phyloP scores from a whole-genome alignment of 352 stramenopile species.

The Pythium aquatile region DNA sequence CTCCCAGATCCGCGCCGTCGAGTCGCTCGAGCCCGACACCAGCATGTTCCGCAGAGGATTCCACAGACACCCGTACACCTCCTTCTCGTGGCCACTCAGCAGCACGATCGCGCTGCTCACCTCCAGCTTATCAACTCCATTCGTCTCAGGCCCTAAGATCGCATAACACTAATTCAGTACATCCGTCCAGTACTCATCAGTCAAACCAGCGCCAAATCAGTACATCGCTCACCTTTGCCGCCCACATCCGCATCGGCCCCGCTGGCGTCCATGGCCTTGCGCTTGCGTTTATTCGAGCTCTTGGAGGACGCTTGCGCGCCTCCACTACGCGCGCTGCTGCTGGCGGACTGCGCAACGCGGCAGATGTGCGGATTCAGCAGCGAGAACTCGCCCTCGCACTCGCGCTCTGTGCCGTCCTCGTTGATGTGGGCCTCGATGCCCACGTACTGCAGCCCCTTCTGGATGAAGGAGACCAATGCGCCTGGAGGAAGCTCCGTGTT shows the following conservation, averaged over 20 bases:
- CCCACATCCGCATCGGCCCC: conserved; percentile 37
- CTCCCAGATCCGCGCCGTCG: conserved; percentile 93
- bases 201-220: not conserved
- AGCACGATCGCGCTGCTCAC: conserved; percentile 58
- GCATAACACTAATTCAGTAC: conserved; percentile 15
- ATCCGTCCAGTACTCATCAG: not conserved
- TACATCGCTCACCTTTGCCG: conserved; percentile 39
- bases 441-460: conserved; percentile 97
- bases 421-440: conserved; percentile 91
- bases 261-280: conserved; percentile 46
- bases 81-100: conserved; percentile 82
- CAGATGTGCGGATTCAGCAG: conserved; percentile 92
- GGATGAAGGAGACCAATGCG: conserved; percentile 97
- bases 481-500: conserved; percentile 94
- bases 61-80: conserved; percentile 97
- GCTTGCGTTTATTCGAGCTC: conserved; percentile 81
- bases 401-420: conserved; percentile 84
- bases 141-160: conserved; percentile 41
- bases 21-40: conserved; percentile 95
- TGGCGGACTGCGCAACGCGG: conserved; percentile 75
- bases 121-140: conserved; percentile 63
- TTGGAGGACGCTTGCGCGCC: conserved; percentile 30
- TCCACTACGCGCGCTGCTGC: conserved; percentile 54
- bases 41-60: conserved; percentile 95
- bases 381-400: conserved; percentile 89